Evolutionary conservation across 352 stramenopile species (phyloP), one percentile per base, ranked within the genome.

Genomic region (Globisporangium camurandrum): DNA sequence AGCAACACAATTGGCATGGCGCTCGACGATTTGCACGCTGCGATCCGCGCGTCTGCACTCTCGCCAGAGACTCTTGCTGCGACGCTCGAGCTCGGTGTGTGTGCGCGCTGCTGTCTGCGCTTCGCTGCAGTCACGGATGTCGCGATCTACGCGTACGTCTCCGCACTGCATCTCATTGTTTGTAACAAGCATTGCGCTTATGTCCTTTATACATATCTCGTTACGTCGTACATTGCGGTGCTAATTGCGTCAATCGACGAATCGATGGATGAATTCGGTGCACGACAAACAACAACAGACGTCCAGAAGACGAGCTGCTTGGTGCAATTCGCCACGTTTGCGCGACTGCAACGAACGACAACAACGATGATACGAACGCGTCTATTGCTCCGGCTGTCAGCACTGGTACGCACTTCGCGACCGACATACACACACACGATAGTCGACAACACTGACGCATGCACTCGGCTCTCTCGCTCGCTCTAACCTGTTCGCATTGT

Each of bases 21-120:
- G 63, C n/a, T 8, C n/a, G 63, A 75, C 23, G 42, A 67, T 4
- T 33, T 47, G 27, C 51, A 20, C 19, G 41, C 23, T 12, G 42
- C 28, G 36, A 51, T 78, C 33, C 52, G 54, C 27, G 33, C n/a
- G 9, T 46, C 53, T 12, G 44, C 53, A 41, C 61, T 89, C 42
- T 64, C 63, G 12, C 60, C 63, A 4, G 52, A 64, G 11, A 63
- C 52, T n/a, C 69, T 64, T 42, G 41, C 58, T 49, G 39, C 48
- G 34, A 31, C 55, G 39, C 16, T 47, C 37, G 64, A 37, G 11
- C 46, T 66, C 9, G 66, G 64, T 9, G 52, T 92, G 0, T 92
- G 81, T 22, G 53, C 74, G 55, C 81, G 78, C 26, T 92, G 81
- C 57, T 82, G 68, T 20, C 56, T 92, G 54, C 78, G 81, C 47